Conservation (phyloP, 768 basidiomycete genomes). For the Amanita muscaria region DNA sequence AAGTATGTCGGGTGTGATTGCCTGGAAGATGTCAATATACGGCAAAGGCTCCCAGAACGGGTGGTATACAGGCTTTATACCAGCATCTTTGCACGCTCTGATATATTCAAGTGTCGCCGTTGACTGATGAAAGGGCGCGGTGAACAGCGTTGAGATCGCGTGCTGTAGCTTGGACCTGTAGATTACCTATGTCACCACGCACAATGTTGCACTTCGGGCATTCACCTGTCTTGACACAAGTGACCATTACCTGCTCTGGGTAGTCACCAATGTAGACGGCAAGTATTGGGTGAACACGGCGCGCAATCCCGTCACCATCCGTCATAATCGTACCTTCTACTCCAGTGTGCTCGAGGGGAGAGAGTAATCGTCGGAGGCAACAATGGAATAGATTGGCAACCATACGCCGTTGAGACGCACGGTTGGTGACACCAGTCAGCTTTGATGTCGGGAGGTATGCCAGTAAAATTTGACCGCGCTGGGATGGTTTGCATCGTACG, state of each 20-base stretch:
- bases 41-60: slow-evolving; percentile 38
- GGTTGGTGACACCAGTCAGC: slow-evolving; percentile 22
- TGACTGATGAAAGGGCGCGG: neutral
- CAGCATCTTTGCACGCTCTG: slow-evolving; percentile 12
- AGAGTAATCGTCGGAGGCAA: neutral
- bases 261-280: slow-evolving; percentile 3
- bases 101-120: neutral
- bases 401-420: slow-evolving; percentile 17
- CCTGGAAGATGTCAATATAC: slow-evolving; percentile 28
- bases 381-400: neutral
- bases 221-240: neutral
- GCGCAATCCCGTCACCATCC: neutral
- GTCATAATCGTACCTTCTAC: neutral
- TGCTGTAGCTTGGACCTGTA: neutral
- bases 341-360: neutral
- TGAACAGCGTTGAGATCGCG: neutral
- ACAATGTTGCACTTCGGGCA: neutral
- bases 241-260: slow-evolving; percentile 3
- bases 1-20: slow-evolving; percentile 38
- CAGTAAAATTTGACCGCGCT: slow-evolving; percentile 18
- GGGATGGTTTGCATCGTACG: slow-evolving; percentile 25
- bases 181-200: neutral
- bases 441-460: slow-evolving; percentile 32
- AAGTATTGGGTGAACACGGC: neutral
- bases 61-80: slow-evolving; percentile 19